phyloP scores from a whole-genome alignment of 2,329 filamentous ascomycete genomes.

The Mariannaea elegans region DNA sequence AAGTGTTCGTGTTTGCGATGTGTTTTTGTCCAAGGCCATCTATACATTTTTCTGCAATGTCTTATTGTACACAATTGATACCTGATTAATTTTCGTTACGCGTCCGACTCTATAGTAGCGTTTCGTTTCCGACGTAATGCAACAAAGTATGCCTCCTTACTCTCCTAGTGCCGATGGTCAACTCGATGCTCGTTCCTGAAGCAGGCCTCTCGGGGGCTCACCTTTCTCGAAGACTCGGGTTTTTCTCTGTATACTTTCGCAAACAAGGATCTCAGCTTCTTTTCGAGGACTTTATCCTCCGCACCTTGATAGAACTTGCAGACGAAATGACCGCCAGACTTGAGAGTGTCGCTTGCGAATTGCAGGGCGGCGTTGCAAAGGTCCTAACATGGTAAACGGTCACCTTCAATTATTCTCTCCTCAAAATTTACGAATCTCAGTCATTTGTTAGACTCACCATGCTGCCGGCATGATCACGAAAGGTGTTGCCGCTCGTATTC shows the following conservation, averaged over 20 bases:
- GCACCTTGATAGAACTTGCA: constrained; percentile 97
- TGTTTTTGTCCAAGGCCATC: no score
- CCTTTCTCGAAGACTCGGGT: constrained; percentile 87
- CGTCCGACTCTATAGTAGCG: constrained; percentile 38
- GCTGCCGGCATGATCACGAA: constrained; percentile 89
- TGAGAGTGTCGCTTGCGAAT: constrained; percentile 87
- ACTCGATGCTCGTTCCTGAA: background rate
- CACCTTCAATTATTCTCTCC: background rate
- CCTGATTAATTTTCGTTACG: background rate
- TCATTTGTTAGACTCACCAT: constrained; percentile 74
- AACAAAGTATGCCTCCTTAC: constrained; percentile 86
- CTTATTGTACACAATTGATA: background rate
- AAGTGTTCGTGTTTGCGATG: no score
- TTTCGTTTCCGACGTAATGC: constrained; percentile 72
- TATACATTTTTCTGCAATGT: background rate
- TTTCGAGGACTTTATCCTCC: constrained; percentile 85
- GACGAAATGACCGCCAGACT: constrained; percentile 85
- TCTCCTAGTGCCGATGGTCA: constrained; percentile 42
- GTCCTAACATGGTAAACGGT: constrained; percentile 65
- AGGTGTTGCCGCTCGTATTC: constrained; percentile 92
- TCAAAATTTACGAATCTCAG: no score
- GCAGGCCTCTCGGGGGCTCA: constrained; percentile 52
- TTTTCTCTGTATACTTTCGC: constrained; percentile 85
- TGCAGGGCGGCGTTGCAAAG: constrained; percentile 85
- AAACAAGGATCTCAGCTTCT: constrained; percentile 79